Evolutionary conservation across 441 rosid genomes (phyloP), one percentile per base, ranked within the genome.

Genomic region (Populus hybrid): DNA sequence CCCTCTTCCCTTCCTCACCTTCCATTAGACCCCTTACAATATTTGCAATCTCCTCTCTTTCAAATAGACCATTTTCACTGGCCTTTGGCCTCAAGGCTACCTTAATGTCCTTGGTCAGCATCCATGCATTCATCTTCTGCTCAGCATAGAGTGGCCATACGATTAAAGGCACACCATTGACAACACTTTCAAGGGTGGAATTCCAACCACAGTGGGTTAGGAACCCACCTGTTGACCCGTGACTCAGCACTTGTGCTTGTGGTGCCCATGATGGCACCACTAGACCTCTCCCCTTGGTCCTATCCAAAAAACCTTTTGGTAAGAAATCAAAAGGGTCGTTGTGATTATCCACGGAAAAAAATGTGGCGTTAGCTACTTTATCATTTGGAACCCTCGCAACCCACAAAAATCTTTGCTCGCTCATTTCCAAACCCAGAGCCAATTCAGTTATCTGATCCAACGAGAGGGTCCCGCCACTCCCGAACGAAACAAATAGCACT

Each of bases 131-230:
- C 89, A 86, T 91, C 75, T 81, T 91, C 69, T 94, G 97, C 83
- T 94, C 98, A 0, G 98, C 97, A 19, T 84, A 94, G 0, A 94
- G 90, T 6, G 98, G 98, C 97, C 97, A 92, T 0, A 87, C 87
- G 53, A 94, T 87, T 30, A 90, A 46, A 1, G 98, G 97, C 5
- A 91, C 94, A 0, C 94, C 98, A 16, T 88, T 89, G 3, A 88
- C 90, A 0, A 93, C 84, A 63, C 94, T 91, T 73, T 92, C 97
- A 0, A 93, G 86, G 12, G 80, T 82, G 0, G 97, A 93, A 21
- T 93, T 93, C 98, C 98, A 93, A 0, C 98, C 95, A 28, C 98
- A 93, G 16, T 93, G 98, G 6, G 92, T 88, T 32, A 93, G 64
- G 78, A 93, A 91, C 21, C 92, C 98, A 4, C 92, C 91, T 0